Conservation (phyloP, 1,284 basidiomycete species). For the Sanghuangporus baumii region DNA sequence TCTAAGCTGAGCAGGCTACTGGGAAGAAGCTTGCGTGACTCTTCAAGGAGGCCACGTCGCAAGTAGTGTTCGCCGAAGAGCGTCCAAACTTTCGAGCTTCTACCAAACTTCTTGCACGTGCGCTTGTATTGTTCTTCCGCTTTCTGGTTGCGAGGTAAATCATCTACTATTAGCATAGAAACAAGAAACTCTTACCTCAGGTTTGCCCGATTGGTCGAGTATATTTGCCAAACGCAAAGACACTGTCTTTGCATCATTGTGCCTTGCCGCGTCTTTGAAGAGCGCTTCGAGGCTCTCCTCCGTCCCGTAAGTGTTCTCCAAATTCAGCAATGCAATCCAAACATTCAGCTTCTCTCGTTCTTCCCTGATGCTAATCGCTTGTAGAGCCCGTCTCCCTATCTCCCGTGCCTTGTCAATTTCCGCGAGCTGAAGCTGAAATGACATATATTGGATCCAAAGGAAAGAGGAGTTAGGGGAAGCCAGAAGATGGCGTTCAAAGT, state of each 20-base stretch:
- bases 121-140: slow-evolving; percentile 83
- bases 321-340: slow-evolving; percentile 94
- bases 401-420: slow-evolving; percentile 93
- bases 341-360: slow-evolving; percentile 96
- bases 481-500: slow-evolving; percentile 91
- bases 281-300: slow-evolving; percentile 71
- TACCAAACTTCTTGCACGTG: slow-evolving; percentile 89
- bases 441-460: slow-evolving; percentile 99
- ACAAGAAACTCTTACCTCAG: slow-evolving; percentile 44
- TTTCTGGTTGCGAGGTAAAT: slow-evolving; percentile 43
- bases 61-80: slow-evolving; percentile 80
- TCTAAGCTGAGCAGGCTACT: slow-evolving; percentile 90
- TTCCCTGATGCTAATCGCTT: slow-evolving; percentile 91
- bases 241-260: slow-evolving; percentile 91
- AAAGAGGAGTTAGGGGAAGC: slow-evolving; percentile 98
- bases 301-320: slow-evolving; percentile 93
- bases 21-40: slow-evolving; percentile 83
- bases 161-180: not conserved
- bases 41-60: slow-evolving; percentile 65
- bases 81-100: slow-evolving; percentile 90
- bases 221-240: slow-evolving; percentile 83
- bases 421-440: slow-evolving; percentile 92
- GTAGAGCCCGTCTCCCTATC: slow-evolving; percentile 80
- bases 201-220: slow-evolving; percentile 78
- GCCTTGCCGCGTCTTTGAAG: slow-evolving; percentile 87